A percentile compares a stretch with the other conserved stretches of the same genome.
phyloP scores from a whole-genome alignment of 2,329 filamentous ascomycete species.

The Teratosphaeria nubilosa region DNA sequence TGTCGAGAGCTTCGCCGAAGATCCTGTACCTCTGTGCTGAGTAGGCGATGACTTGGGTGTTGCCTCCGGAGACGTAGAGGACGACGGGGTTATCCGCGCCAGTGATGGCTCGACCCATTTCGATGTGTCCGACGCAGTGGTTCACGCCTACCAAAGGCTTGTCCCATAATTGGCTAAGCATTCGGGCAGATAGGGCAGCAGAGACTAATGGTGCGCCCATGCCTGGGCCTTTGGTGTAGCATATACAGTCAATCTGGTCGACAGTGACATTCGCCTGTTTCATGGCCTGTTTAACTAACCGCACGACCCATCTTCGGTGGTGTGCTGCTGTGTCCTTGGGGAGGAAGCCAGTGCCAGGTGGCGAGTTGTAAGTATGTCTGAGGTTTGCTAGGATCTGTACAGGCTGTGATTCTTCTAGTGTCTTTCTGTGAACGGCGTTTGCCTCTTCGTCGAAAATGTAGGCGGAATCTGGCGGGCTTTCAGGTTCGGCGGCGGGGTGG shows the following conservation, averaged over 20 bases:
- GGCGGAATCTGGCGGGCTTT: constrained; percentile 26
- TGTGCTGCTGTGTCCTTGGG: constrained; percentile 93
- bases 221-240: constrained; percentile 89
- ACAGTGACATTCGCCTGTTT: constrained; percentile 53
- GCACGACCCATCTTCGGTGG: constrained; percentile 76
- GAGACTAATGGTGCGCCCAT: constrained; percentile 91
- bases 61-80: constrained; percentile 88
- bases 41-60: constrained; percentile 97
- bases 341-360: constrained; percentile 86
- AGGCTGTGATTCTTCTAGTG: constrained; percentile 25
- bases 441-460: constrained; percentile 21
- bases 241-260: constrained; percentile 75
- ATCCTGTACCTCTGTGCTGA: constrained; percentile 90
- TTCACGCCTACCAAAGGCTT: constrained; percentile 91
- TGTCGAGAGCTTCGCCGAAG: constrained; percentile 94
- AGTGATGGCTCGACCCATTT: constrained; percentile 93
- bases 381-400: constrained; percentile 80
- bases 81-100: constrained; percentile 86
- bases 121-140: constrained; percentile 96
- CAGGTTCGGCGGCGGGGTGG: constrained; percentile 19
- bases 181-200: constrained; percentile 76
- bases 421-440: constrained; percentile 1
- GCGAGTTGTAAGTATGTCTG: constrained; percentile 84
- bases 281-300: constrained; percentile 70
- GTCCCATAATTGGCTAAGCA: constrained; percentile 71